Evolutionary conservation across 176 grass and related monocot species (phyloP).

Genomic region (Musa schizocarpa): DNA sequence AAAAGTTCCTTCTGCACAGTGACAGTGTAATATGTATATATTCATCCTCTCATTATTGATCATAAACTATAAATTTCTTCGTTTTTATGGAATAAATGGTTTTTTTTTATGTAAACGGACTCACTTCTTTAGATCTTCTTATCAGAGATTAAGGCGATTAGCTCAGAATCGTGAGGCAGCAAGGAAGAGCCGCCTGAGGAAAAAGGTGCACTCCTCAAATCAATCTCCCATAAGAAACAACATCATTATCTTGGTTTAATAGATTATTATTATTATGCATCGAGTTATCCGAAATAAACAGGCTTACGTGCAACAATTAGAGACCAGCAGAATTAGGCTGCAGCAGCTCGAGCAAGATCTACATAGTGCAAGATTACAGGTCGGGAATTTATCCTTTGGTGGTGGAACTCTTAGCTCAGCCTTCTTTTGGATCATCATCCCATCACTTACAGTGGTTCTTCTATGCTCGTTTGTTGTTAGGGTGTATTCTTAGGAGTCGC

Average conservation of each 20-base stretch:
- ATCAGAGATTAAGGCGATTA: conserved; percentile 71
- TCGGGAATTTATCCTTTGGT: conserved; percentile 24
- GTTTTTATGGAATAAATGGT: too few relatives aligned
- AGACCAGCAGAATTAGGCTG: conserved; percentile 80
- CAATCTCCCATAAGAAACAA: background rate
- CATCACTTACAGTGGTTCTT: background rate
- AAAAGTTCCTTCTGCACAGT: background rate
- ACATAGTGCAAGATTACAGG: conserved; percentile 84
- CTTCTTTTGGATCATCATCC: conserved; percentile 3
- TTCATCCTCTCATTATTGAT: background rate
- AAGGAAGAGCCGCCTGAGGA: conserved; percentile 92
- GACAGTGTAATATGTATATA: background rate
- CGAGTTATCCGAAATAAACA: conserved; percentile 10
- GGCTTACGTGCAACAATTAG: conserved; percentile 96
- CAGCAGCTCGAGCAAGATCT: conserved; percentile 91
- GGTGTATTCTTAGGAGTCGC: conserved; percentile 76
- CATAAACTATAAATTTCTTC: too few relatives aligned
- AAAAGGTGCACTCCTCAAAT: conserved; percentile 48
- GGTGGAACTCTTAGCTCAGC: background rate
- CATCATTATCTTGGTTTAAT: background rate
- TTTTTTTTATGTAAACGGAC: too few relatives aligned
- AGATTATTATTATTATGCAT: background rate
- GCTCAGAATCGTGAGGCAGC: conserved; percentile 98
- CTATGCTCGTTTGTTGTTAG: conserved; percentile 17
- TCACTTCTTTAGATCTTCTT: too few relatives aligned